Base-by-base conservation (phyloP, 805 yeast species). In the Nadsonia fulvescens region DNA sequence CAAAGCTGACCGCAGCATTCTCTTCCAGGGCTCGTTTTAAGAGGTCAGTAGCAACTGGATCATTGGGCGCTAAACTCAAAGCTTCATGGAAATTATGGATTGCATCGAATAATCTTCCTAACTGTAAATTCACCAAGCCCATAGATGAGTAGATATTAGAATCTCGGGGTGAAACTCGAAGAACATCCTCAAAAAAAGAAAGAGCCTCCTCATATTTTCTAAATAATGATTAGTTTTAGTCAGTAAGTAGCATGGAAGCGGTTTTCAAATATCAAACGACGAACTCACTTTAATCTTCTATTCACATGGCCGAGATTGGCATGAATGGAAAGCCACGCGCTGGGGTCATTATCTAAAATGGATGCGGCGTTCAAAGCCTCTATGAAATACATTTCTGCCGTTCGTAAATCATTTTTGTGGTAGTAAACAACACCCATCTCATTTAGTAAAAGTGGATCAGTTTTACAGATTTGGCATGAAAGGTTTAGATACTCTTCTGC, bases 371-470 rank as follows among this genome's bases (percentile, higher is more conserved):
- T 58, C 22, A 77, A 49, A 0, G 94, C 94, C 38, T 68, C 70
- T 22, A 61, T 56, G 40, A 83, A 66, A 42, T 60, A 75, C 14
- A 56, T 48, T 43, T 81, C 89, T 0, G 95, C 89, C 34, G 60
- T 67, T 8, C 49, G 44, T 14, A 73, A 56, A 29, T 78, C 75
- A 32, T 61, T 58, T 39, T 68, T 72, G 44, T 86, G 83, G 44
- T 78, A 89, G 40, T 69, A 61, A n/a, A 83, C 66, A 2, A 89
- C 96, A 4, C 95, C 99, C 44, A 86, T 53, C 46, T 89, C 99
- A 47, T 89, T 89, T 34, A 89, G 56, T 22, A 89, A 51, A 25
- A 86, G 51, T 3, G 99, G 96, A 47, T 89, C 98, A 3, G 66
- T 58, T 12, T 76, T 70, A 47, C 93, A 83, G 3, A 82, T 66